Evolutionary conservation across 257 asterid genomes (phyloP), one percentile per base, ranked within the genome.

Genomic region (Mentha longifolia): DNA sequence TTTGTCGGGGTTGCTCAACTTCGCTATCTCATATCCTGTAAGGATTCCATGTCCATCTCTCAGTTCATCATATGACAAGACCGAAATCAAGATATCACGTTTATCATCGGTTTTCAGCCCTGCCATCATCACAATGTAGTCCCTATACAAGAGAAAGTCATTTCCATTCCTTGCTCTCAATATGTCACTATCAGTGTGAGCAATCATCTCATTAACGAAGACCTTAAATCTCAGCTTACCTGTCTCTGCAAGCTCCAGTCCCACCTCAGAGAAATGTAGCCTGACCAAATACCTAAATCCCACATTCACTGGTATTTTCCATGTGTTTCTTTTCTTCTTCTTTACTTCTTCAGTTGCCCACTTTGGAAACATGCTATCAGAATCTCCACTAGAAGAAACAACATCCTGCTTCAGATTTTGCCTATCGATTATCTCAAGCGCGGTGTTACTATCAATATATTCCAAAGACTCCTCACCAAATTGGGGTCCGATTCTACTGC

Each of bases 251-350:
- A 71, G 54, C 77, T 66, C 69, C 37, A 78, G 73, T 64, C 81
- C 88, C 54, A 80, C 42, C 20, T 80, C 84, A 6, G 76, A 80
- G 77, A 84, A 85, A 76, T 88, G 88, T 55, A 88, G 75, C 83
- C 91, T 82, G 25, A 84, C 58, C 83, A 85, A 65, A 57, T 88
- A 85, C 70, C 76, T 77, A 43, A 84, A 88, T 15, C 95, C 88
- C 37, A 84, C 81, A 78, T 82, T 77, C 35, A 84, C 85, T 0
- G 82, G 67, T 71, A 74, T 39, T 57, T 37, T 77, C 91, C 89
- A 85, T 6, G 79, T 77, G 39, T 46, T 59, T 41, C 15, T 39
- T 62, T 66, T 49, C 69, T 58, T 51, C 47, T 77, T 59, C 28
- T 13, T 56, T 2, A 33, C 19, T 31, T 1, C 30, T 17, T 17